phyloP scores from a whole-genome alignment of 1,284 basidiomycete species.

The Malassezia furfur region DNA sequence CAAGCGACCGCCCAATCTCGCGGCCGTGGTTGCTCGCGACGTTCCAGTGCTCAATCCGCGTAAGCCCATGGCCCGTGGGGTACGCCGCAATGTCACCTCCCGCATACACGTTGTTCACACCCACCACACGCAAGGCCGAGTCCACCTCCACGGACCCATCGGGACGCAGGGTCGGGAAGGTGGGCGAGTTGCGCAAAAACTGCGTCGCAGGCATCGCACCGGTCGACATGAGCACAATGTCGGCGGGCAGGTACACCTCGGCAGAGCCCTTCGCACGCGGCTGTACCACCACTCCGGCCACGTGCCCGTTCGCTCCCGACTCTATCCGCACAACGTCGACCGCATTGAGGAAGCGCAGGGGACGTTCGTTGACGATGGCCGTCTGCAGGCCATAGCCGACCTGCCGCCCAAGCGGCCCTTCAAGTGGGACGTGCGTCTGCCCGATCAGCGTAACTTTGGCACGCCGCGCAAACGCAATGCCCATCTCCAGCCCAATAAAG shows the following conservation, averaged over 20 bases:
- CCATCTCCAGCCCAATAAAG: slow-evolving; percentile 89
- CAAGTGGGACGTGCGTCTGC: slow-evolving; percentile 73
- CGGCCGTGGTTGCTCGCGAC: slow-evolving; percentile 77
- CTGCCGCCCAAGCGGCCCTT: slow-evolving; percentile 67
- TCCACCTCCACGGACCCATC: slow-evolving; percentile 76
- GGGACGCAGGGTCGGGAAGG: slow-evolving; percentile 44
- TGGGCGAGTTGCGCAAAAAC: slow-evolving; percentile 65
- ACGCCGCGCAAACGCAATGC: slow-evolving; percentile 62
- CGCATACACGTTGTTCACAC: slow-evolving; percentile 62
- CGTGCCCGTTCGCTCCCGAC: slow-evolving; percentile 32
- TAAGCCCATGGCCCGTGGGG: slow-evolving; percentile 57
- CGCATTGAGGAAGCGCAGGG: slow-evolving; percentile 69
- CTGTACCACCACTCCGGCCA: slow-evolving; percentile 11
- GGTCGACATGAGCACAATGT: slow-evolving; percentile 77
- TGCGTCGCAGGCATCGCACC: slow-evolving; percentile 77
- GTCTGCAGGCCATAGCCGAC: slow-evolving; percentile 71
- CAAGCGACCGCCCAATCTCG: slow-evolving; percentile 60
- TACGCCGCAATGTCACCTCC: slow-evolving; percentile 83
- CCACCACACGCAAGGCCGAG: slow-evolving; percentile 63
- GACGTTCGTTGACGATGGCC: slow-evolving; percentile 58
- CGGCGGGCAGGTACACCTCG: slow-evolving; percentile 58
- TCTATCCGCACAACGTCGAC: slow-evolving; percentile 66
- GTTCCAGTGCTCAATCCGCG: slow-evolving; percentile 84
- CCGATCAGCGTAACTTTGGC: slow-evolving; percentile 69
- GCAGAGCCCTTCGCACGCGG: slow-evolving; percentile 15